phyloP scores from a whole-genome alignment of 371 early-diverging fungal genomes.

The Mortierella sp. region DNA sequence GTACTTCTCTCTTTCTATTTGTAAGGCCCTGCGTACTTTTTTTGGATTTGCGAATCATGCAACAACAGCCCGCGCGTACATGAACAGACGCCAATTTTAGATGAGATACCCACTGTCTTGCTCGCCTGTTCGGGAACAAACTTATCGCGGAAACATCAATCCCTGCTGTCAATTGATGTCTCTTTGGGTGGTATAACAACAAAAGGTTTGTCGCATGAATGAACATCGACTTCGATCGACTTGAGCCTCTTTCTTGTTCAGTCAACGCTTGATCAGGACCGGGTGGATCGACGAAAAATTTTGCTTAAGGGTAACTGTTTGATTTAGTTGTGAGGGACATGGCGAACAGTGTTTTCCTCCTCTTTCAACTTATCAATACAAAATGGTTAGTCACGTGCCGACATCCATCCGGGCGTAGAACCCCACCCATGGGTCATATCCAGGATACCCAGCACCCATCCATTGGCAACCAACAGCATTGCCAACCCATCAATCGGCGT shows the following conservation, averaged over 20 bases:
- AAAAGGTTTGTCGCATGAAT: no score
- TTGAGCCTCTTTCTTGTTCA: no score
- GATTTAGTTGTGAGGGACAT: not conserved
- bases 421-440: not conserved
- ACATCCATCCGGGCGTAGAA: not conserved
- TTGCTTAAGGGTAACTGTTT: not conserved
- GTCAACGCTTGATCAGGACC: not conserved
- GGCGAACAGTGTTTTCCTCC: slow-evolving; percentile 4
- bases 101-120: not conserved
- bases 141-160: not conserved
- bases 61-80: not conserved
- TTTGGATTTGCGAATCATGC: not conserved
- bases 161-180: not conserved
- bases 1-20: not conserved
- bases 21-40: not conserved
- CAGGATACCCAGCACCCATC: not conserved
- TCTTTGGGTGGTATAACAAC: no score
- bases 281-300: no score
- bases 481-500: not conserved
- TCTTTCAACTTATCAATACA: slow-evolving; percentile 36
- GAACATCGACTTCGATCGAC: no score
- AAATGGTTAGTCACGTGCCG: slow-evolving; percentile 49
- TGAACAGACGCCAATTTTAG: not conserved
- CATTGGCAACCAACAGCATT: not conserved
- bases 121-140: not conserved